Conservation (phyloP, 495 filamentous ascomycete species). For the Bryoglossum gracile region DNA sequence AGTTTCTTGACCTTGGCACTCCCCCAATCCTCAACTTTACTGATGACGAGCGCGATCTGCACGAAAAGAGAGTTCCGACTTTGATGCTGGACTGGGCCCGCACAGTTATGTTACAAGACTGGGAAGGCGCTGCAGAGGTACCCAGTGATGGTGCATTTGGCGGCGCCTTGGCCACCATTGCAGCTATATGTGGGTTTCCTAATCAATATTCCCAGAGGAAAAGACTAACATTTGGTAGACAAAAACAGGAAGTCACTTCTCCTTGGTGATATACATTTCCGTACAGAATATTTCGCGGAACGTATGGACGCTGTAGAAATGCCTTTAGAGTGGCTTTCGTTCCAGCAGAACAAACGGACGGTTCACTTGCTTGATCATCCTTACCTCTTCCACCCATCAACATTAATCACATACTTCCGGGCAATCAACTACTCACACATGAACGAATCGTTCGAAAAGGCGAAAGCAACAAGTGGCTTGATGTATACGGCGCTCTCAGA, state of each 20-base stretch:
- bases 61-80: slow-evolving; percentile 45
- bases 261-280: slow-evolving; percentile 59
- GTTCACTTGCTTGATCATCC: slow-evolving; percentile 75
- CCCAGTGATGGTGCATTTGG: slow-evolving; percentile 58
- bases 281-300: slow-evolving; percentile 67
- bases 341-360: slow-evolving; percentile 47
- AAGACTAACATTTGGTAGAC: slow-evolving; percentile 20
- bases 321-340: slow-evolving; percentile 66
- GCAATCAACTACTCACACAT: slow-evolving; percentile 81
- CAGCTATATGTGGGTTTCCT: slow-evolving; percentile 54
- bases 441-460: slow-evolving; percentile 66
- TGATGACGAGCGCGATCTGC: slow-evolving; percentile 37
- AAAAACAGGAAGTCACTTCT: slow-evolving; percentile 50
- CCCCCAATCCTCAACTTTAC: slow-evolving; percentile 38
- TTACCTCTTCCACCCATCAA: slow-evolving; percentile 68
- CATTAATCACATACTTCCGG: slow-evolving; percentile 76
- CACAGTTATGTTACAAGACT: slow-evolving; percentile 65
- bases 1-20: slow-evolving; percentile 35
- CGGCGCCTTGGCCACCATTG: slow-evolving; percentile 65
- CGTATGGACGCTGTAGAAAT: slow-evolving; percentile 69
- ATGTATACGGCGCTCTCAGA: slow-evolving; percentile 34
- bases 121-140: slow-evolving; percentile 68
- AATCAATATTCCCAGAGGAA: neutral
- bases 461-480: slow-evolving; percentile 47
- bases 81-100: slow-evolving; percentile 72